Evolutionary conservation across 2,329 filamentous ascomycete genomes (phyloP).

Genomic region (Aspergillus ochraceus): DNA sequence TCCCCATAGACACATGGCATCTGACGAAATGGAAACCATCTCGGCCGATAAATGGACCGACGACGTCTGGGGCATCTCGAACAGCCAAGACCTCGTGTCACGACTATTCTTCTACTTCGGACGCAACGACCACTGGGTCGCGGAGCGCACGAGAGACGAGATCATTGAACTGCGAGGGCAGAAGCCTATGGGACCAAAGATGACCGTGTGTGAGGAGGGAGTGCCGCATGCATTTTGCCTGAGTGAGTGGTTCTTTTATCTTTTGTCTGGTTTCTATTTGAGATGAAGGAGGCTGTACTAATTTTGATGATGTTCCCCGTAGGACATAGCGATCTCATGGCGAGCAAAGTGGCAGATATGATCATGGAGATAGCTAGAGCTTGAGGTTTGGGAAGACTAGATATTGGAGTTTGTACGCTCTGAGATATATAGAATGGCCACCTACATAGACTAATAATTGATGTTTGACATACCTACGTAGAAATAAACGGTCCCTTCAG

Average conservation of each 20-base stretch:
- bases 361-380: slow-evolving; percentile 42
- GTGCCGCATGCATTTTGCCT: slow-evolving; percentile 63
- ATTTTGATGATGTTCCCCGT: slow-evolving; percentile 10
- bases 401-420: not conserved
- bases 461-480: not conserved
- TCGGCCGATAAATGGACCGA: slow-evolving; percentile 58
- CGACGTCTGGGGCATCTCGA: slow-evolving; percentile 58
- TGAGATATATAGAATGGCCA: not conserved
- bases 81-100: slow-evolving; percentile 34
- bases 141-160: slow-evolving; percentile 56
- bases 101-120: slow-evolving; percentile 61
- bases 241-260: slow-evolving; percentile 36
- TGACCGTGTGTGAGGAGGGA: slow-evolving; percentile 57
- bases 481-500: not conserved
- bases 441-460: not conserved
- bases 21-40: slow-evolving; percentile 59
- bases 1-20: slow-evolving; percentile 51
- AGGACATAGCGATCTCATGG: slow-evolving; percentile 50
- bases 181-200: slow-evolving; percentile 44
- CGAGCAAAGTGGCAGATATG: slow-evolving; percentile 52
- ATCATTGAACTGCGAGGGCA: slow-evolving; percentile 49
- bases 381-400: not conserved
- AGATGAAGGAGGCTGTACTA: not conserved
- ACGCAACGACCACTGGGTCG: slow-evolving; percentile 62
- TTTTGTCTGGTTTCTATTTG: not conserved